These are phyloP conservation scores for Colletotrichum noveboracense DNA, from an alignment of 2,329 filamentous ascomycete genomes.

Conservation along the genomic window DNA sequence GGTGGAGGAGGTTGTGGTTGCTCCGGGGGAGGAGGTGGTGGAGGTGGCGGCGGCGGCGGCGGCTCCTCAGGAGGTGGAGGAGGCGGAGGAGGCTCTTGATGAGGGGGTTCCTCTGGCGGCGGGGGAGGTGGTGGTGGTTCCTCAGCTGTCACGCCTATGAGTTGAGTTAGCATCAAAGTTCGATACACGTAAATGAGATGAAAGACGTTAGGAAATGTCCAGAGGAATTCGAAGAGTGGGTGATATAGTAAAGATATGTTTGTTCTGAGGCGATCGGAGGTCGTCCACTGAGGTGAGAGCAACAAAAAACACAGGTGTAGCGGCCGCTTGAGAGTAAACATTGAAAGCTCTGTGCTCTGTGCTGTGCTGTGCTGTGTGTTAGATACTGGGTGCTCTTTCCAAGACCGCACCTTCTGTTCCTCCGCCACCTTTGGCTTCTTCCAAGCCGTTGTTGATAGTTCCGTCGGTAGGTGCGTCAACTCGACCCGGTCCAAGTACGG, in stretches of 20 bases:
- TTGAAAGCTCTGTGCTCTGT: not conserved
- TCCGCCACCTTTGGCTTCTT: not conserved
- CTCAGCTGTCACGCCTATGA: not conserved
- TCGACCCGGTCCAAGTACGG: not conserved
- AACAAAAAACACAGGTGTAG: not conserved
- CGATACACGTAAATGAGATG: not conserved
- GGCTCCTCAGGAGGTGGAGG: not conserved
- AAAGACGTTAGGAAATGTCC: constrained; percentile 8
- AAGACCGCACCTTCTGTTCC: not conserved
- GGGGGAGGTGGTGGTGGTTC: not conserved
- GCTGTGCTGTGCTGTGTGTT: not conserved
- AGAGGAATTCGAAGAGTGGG: not conserved
- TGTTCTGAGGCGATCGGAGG: not conserved
- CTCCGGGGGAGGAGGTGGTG: not conserved
- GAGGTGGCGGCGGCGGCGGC: not conserved
- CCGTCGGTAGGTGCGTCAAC: not conserved
- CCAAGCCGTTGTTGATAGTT: not conserved
- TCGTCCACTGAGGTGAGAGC: not conserved
- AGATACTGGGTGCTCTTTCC: not conserved
- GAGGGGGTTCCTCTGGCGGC: not conserved
- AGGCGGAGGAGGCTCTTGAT: not conserved
- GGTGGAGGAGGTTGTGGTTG: not conserved
- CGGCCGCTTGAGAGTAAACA: not conserved
- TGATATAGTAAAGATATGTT: not conserved
- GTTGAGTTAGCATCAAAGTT: not conserved